These are phyloP conservation scores for Metschnikowia arizonensis DNA, from an alignment of 805 yeast species.

Conservation along the genomic window DNA sequence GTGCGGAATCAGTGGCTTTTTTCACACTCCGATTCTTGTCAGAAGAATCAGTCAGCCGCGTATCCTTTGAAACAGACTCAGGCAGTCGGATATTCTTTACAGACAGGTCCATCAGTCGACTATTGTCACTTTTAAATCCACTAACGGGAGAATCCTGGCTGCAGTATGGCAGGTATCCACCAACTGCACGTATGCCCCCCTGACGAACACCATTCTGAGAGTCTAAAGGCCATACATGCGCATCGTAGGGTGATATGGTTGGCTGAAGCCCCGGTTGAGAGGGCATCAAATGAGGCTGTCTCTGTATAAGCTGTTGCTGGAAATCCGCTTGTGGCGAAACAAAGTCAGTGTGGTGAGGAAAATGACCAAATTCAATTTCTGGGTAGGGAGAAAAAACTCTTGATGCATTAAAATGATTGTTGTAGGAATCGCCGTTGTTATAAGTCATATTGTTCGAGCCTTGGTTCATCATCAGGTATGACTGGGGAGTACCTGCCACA, in stretches of 20 bases:
- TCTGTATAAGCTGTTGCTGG: slow-evolving; percentile 35
- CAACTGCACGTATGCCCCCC: background rate
- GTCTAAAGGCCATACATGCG: background rate
- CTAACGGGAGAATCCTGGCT: background rate
- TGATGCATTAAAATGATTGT: background rate
- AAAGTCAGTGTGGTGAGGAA: slow-evolving; percentile 28
- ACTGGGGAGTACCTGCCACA: background rate
- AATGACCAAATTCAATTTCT: slow-evolving; percentile 17
- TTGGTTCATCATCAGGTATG: slow-evolving; percentile 1
- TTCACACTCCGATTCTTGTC: background rate
- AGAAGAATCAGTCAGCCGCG: background rate
- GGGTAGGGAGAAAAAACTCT: slow-evolving; percentile 3
- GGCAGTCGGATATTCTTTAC: background rate
- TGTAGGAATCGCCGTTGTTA: background rate
- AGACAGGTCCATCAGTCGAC: background rate
- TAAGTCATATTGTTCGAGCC: background rate
- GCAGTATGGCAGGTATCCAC: background rate
- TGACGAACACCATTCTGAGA: background rate
- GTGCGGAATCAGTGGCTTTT: background rate
- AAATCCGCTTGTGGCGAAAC: slow-evolving; percentile 29
- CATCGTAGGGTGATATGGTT: background rate
- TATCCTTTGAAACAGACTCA: background rate
- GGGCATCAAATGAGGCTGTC: slow-evolving; percentile 20
- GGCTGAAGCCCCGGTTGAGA: slow-evolving; percentile 6
- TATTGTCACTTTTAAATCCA: background rate